phyloP scores from a whole-genome alignment of 495 filamentous ascomycete species.

The Tuber indicum region DNA sequence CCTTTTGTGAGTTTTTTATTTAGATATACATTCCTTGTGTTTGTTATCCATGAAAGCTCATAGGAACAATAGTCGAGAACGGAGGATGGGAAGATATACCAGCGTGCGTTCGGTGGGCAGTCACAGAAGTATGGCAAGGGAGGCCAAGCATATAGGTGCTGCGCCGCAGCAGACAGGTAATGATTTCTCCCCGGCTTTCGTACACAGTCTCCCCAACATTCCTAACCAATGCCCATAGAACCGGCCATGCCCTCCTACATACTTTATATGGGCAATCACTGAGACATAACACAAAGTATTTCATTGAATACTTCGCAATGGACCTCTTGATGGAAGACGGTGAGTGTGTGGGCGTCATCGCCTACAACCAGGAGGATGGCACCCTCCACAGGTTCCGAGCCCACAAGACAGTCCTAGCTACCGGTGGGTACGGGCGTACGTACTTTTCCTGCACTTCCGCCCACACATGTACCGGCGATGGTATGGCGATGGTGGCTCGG shows the following conservation, averaged over 20 bases:
- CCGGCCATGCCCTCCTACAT: conserved; percentile 92
- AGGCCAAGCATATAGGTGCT: conserved; percentile 94
- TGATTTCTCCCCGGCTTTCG: not conserved
- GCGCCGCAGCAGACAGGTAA: conserved; percentile 72
- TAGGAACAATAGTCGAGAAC: conserved; percentile 59
- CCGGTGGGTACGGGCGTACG: conserved; percentile 90
- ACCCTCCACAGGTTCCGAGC: conserved; percentile 94
- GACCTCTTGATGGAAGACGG: conserved; percentile 96
- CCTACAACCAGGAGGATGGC: conserved; percentile 97
- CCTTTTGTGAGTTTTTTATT: conserved; percentile 56
- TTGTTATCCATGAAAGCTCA: conserved; percentile 9
- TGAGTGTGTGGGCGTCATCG: conserved; percentile 88
- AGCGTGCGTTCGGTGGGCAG: conserved; percentile 95
- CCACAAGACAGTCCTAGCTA: conserved; percentile 91
- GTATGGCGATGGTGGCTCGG: conserved; percentile 97
- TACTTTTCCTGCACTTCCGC: conserved; percentile 98
- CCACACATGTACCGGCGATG: conserved; percentile 96
- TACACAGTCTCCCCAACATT: conserved; percentile 7
- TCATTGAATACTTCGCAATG: conserved; percentile 96
- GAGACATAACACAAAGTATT: conserved; percentile 96
- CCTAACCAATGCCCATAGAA: conserved; percentile 49
- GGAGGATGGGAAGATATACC: conserved; percentile 95
- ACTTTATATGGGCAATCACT: conserved; percentile 97
- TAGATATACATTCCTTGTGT: not conserved
- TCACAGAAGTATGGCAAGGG: conserved; percentile 92